Evolutionary conservation across 768 basidiomycete species (phyloP).

Genomic region (Pluteus cervinus): DNA sequence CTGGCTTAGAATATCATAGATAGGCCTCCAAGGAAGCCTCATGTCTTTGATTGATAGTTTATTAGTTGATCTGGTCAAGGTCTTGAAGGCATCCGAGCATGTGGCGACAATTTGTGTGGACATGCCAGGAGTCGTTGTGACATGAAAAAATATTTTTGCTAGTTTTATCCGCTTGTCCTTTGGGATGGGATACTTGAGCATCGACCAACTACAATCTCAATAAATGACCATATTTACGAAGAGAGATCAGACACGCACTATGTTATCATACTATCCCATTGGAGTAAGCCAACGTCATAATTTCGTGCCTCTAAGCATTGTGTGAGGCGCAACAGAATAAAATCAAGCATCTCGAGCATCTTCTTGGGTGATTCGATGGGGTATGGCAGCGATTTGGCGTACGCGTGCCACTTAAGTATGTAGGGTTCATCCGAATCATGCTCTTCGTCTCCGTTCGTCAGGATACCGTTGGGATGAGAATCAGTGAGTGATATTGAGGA

Average conservation of each 20-base stretch:
- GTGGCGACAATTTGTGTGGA: slow-evolving; percentile 61
- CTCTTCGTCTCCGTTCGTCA: slow-evolving; percentile 19
- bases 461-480: slow-evolving; percentile 15
- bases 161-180: slow-evolving; percentile 69
- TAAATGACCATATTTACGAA: slow-evolving; percentile 6
- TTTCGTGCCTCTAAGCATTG: slow-evolving; percentile 79
- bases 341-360: slow-evolving; percentile 73
- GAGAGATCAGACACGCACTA: slow-evolving; percentile 43
- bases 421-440: slow-evolving; percentile 36
- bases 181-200: slow-evolving; percentile 84
- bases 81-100: slow-evolving; percentile 57
- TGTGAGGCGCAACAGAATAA: slow-evolving; percentile 58
- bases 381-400: slow-evolving; percentile 68
- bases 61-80: slow-evolving; percentile 61
- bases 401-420: slow-evolving; percentile 54
- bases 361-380: slow-evolving; percentile 68
- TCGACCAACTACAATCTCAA: slow-evolving; percentile 52
- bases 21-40: slow-evolving; percentile 77
- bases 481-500: too few relatives aligned
- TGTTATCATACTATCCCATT: slow-evolving; percentile 74
- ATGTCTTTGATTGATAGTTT: slow-evolving; percentile 74
- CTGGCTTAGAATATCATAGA: slow-evolving; percentile 61
- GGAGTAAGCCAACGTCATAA: slow-evolving; percentile 72
- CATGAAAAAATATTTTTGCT: slow-evolving; percentile 73
- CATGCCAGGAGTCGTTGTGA: slow-evolving; percentile 74